Conservation (phyloP, 768 basidiomycete species). For the Boletus vinaceobasis region DNA sequence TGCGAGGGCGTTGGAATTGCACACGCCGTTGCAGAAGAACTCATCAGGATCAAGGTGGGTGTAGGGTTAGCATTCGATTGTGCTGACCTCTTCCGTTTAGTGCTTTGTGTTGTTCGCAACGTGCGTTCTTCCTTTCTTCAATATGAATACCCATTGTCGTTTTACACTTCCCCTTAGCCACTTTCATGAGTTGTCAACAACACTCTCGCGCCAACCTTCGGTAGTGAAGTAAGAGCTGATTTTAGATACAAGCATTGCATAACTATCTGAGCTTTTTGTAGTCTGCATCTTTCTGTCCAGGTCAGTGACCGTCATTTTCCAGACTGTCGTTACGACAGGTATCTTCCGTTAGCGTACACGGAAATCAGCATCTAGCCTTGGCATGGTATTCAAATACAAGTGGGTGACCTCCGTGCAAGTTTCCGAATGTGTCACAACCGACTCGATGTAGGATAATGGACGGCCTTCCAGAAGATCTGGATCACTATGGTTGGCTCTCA, state of each 20-base stretch:
- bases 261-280: slow-evolving; percentile 27
- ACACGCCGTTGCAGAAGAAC: slow-evolving; percentile 78
- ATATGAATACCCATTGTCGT: not conserved
- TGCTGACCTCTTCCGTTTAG: slow-evolving; percentile 36
- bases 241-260: not conserved
- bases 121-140: slow-evolving; percentile 35
- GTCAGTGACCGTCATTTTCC: slow-evolving; percentile 34
- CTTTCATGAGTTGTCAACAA: slow-evolving; percentile 74
- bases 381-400: slow-evolving; percentile 80
- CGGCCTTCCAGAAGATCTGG: slow-evolving; percentile 55
- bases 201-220: slow-evolving; percentile 71
- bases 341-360: slow-evolving; percentile 45
- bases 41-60: slow-evolving; percentile 67
- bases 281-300: slow-evolving; percentile 80
- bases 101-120: slow-evolving; percentile 90
- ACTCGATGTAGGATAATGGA: slow-evolving; percentile 59
- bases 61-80: not conserved
- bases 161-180: slow-evolving; percentile 45
- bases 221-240: slow-evolving; percentile 65
- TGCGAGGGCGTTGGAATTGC: slow-evolving; percentile 78
- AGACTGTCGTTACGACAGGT: not conserved
- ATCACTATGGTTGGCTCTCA: slow-evolving; percentile 64
- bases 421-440: not conserved
- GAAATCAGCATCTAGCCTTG: slow-evolving; percentile 54
- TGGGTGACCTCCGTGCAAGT: slow-evolving; percentile 22